Base-by-base conservation (phyloP, 345 rosid species). In the Corchorus olitorius region DNA sequence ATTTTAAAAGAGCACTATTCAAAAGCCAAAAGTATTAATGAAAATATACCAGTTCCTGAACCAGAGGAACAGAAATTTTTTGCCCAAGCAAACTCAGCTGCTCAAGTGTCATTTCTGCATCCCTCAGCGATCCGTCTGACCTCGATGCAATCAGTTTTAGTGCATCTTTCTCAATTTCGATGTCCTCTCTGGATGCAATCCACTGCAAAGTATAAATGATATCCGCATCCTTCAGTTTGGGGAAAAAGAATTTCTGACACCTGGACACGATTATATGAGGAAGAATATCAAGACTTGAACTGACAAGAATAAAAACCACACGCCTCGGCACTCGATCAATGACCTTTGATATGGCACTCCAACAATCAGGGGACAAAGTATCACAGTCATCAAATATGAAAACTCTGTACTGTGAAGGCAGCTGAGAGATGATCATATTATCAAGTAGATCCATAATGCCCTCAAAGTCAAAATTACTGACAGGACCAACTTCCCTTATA, bases 91-190 rank as follows among this genome's bases (percentile, higher is more conserved):
- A 87, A 80, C 97, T 88, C 27, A 97, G 83, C 75, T 97, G 99
- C 77, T 94, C 98, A 22, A 97, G 88, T 72, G 98, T 97, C 98
- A 97, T 97, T 79, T 91, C 91, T 0, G 98, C 97, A 78, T 97
- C 98, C 86, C 99, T 87, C 81, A 97, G 83, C 1, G 99, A 97
- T 71, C 99, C 99, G 83, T 97, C 98, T 13, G 99, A 97, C 76
- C 89, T 88, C n/a, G 97, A 92, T 62, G 98, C 96, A 80, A 97
- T 92, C 74, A 97, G 96, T 66, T 92, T 94, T 70, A 94, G 80
- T 0, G 98, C 99, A 50, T 94, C 92, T 69, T 83, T 89, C 62
- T 90, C 92, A 53, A 96, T 94, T 70, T 87, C 89, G 22, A 93
- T 73, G 62, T 82, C 85, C 84, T 96, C 98, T 81, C 83, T 90